phyloP scores from a whole-genome alignment of 441 rosid genomes.

The Syzygium syzygioides region DNA sequence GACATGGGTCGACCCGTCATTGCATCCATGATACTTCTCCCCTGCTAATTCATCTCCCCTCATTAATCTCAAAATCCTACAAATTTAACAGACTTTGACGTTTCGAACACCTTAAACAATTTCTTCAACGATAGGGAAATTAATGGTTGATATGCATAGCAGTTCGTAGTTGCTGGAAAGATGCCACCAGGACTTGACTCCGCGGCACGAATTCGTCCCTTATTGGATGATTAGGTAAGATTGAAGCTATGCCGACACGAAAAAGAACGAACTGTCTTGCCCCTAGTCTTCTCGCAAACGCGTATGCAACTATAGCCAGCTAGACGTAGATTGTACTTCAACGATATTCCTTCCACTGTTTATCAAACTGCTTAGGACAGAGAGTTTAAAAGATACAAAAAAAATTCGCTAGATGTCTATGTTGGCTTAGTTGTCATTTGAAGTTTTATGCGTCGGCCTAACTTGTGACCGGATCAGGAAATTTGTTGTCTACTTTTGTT shows the following conservation, averaged over 20 bases:
- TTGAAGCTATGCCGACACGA: neutral
- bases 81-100: neutral
- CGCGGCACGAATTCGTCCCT: neutral
- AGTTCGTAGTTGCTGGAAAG: neutral
- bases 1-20: fast-evolving
- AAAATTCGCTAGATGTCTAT: neutral
- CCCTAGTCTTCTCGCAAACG: neutral
- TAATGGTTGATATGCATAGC: neutral
- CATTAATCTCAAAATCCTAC: neutral
- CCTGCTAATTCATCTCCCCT: neutral
- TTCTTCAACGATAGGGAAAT: neutral
- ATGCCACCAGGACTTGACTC: neutral
- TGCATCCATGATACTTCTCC: neutral
- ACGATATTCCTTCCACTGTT: neutral
- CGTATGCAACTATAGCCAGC: neutral
- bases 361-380: neutral
- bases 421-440: neutral
- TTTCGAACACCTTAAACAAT: neutral
- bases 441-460: neutral
- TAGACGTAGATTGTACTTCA: neutral
- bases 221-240: neutral
- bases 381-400: neutral
- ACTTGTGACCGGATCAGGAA: neutral
- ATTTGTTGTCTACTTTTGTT: neutral
- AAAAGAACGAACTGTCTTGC: neutral